Evolutionary conservation across 73 alveolate species (phyloP), one percentile per base, ranked within the genome.

Genomic region (Paramecium tetraurelia): DNA sequence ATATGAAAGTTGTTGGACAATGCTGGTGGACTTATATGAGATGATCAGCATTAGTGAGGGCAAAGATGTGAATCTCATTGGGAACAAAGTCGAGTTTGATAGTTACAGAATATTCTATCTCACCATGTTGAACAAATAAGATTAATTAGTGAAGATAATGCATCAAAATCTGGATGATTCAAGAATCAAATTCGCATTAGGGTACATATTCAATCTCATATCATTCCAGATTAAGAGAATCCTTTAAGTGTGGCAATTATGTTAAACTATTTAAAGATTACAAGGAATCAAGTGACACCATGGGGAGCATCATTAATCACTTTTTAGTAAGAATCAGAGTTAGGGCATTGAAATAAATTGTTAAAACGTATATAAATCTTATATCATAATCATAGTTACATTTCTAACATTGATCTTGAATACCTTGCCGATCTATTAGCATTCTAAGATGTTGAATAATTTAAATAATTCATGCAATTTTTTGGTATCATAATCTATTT

Each of bases 1-100:
- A 24, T 96, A 95, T 86, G 96, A 95, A 86, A 92, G 96, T 77
- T 96, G 99, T 58, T 95, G 96, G 75, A 95, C 98, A 27, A 88
- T 92, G 93, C 92, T 96, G 11, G 92, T 85, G 40, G 93, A 95
- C 8, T 89, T 96, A 33, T 96, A 95, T 72, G 86, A 70, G 59
- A 92, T 72, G 59, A 59, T 27, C n/a, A 96, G 98, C 20, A 43
- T 92, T 21, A 84, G 93, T 24, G 98, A 96, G 10, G 95, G 92
- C 33, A 87, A 95, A 59, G 92, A 50, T 36, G 86, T 72, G 3
- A 72, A 72, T 72, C 40, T 35, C 18, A 72, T 72, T 72, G 86
- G 86, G 38, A 72, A 72, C 16, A 72, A 72, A 72, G 59, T 38
- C 77, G 98, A 96, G 77, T 96, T 96, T 80, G 83, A 93, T 12